Conservation (phyloP, 108 stramenopile genomes). For the Fragilaria crotonensis region DNA sequence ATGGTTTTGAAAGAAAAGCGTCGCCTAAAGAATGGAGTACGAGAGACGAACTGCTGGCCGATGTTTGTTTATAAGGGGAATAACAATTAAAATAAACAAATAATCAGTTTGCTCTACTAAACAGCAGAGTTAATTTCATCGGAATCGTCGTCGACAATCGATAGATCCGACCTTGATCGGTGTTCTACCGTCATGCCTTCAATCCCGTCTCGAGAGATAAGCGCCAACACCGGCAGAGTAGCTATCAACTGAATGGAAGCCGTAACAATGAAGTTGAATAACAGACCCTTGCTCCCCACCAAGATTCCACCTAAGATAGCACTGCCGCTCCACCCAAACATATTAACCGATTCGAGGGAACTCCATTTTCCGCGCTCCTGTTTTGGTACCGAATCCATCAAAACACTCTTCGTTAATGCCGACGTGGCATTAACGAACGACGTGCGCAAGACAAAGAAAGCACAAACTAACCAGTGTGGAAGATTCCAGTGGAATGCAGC, state of each 20-base stretch:
- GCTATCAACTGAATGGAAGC: slow-evolving; percentile 29
- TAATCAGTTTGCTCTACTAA: no score
- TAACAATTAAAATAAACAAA: no score
- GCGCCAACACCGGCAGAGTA: slow-evolving; percentile 18
- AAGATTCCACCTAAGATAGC: slow-evolving; percentile 39
- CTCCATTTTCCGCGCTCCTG: slow-evolving; percentile 41
- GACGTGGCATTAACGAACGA: slow-evolving; percentile 40
- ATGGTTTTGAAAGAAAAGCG: slow-evolving; percentile 3
- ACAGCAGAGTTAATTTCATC: no score
- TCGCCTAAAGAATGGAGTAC: background rate
- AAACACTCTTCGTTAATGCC: slow-evolving; percentile 35
- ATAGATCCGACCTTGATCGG: no score
- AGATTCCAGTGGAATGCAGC: slow-evolving; percentile 3
- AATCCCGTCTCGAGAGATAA: slow-evolving; percentile 6
- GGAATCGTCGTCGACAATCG: no score
- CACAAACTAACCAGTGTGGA: slow-evolving; percentile 16
- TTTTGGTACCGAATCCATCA: slow-evolving; percentile 42
- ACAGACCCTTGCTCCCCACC: slow-evolving; percentile 25
- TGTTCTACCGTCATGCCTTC: background rate
- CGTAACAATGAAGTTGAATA: slow-evolving; percentile 36
- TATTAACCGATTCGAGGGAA: slow-evolving; percentile 43
- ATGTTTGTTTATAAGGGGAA: slow-evolving; percentile 10
- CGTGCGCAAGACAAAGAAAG: slow-evolving; percentile 34
- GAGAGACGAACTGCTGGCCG: background rate
- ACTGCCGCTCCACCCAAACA: slow-evolving; percentile 35